These are phyloP conservation scores for Podospora appendiculata DNA, from an alignment of 495 filamentous ascomycete species.

Conservation along the genomic window DNA sequence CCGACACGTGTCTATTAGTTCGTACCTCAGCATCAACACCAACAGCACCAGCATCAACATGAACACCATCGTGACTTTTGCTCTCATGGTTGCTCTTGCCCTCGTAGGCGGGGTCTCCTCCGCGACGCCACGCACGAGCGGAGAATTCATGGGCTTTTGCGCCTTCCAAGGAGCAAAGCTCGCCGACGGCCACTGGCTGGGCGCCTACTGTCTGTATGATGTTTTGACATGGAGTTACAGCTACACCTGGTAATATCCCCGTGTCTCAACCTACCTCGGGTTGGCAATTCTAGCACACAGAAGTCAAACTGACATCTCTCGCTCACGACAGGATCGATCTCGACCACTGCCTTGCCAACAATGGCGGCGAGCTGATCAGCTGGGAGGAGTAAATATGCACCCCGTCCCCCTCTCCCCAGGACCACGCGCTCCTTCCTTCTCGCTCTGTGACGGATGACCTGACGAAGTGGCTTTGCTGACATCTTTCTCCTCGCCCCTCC, in stretches of 20 bases:
- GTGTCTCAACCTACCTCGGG: neutral
- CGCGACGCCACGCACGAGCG: neutral
- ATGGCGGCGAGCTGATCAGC: constrained; percentile 3
- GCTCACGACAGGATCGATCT: constrained; percentile 11
- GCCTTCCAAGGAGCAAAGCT: constrained; percentile 7
- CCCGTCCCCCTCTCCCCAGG: too few species aligned
- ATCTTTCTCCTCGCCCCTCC: neutral
- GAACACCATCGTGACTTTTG: neutral
- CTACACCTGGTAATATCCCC: constrained; percentile 12
- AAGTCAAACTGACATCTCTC: neutral
- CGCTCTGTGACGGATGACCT: too few species aligned
- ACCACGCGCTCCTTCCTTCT: too few species aligned
- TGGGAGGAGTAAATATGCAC: constrained; percentile 5
- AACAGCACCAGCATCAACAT: too few species aligned
- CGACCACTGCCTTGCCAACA: constrained; percentile 15
- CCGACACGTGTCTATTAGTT: too few species aligned
- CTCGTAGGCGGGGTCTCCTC: neutral
- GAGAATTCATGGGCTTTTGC: constrained; percentile 7
- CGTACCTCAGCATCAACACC: too few species aligned
- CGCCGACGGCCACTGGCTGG: constrained; percentile 11
- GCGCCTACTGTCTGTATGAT: constrained; percentile 11
- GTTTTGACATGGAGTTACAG: constrained; percentile 10
- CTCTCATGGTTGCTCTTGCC: neutral
- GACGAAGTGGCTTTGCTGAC: neutral
- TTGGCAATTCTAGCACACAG: too few species aligned